These are phyloP conservation scores for Betula pendula DNA, from an alignment of 306 rosid species.

Conservation along the genomic window DNA sequence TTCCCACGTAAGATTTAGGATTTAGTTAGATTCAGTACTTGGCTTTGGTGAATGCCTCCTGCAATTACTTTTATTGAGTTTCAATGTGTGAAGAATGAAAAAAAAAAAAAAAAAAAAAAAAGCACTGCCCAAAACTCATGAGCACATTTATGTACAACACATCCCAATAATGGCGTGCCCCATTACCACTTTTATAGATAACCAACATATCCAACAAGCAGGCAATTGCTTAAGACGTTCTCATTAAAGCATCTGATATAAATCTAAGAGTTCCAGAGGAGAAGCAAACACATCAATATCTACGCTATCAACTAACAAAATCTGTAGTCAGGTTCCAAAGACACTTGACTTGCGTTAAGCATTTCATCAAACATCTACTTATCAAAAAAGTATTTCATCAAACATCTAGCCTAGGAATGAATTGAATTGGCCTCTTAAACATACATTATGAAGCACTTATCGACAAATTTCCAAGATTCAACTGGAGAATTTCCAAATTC, in stretches of 20 bases:
- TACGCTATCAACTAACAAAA: neutral
- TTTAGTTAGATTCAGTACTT: neutral
- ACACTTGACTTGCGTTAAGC: neutral
- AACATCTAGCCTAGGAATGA: neutral
- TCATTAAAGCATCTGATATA: neutral
- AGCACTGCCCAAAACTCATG: neutral
- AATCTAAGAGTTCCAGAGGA: neutral
- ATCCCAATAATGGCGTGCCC: neutral
- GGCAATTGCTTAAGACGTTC: neutral
- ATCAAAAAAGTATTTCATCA: too few species aligned
- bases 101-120: too few species aligned
- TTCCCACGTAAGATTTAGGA: neutral
- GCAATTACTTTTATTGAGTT: neutral
- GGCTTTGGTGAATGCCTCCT: neutral
- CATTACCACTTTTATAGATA: too few species aligned
- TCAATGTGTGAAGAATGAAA: neutral
- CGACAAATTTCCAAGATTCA: neutral
- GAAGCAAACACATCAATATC: slow-evolving; percentile 1
- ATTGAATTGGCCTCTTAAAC: neutral
- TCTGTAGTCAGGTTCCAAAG: neutral
- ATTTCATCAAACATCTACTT: neutral
- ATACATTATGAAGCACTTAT: neutral
- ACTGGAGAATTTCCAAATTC: too few species aligned
- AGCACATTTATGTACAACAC: neutral
- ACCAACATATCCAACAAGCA: neutral